Conservation (phyloP, 768 basidiomycete genomes). For the Pisolithus sp. region DNA sequence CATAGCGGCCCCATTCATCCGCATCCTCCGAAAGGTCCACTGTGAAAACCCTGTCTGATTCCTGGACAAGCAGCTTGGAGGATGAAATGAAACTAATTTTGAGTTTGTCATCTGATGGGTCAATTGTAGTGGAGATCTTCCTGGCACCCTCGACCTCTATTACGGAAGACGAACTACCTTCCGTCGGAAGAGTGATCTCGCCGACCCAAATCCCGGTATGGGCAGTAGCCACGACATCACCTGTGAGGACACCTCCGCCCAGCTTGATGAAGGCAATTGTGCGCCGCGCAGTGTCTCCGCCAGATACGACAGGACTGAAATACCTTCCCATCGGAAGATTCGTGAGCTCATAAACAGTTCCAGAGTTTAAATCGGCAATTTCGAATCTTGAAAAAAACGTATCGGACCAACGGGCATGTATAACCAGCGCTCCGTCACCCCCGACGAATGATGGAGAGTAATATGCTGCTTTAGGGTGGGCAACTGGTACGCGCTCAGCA, state of each 20-base stretch:
- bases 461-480: constrained; percentile 44
- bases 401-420: constrained; percentile 70
- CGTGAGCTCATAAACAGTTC: constrained; percentile 40
- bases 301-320: constrained; percentile 51
- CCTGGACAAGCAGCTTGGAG: constrained; percentile 55
- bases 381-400: constrained; percentile 57
- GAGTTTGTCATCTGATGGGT: constrained; percentile 32
- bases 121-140: constrained; percentile 48
- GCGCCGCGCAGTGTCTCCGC: constrained; percentile 33
- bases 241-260: constrained; percentile 52
- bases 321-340: constrained; percentile 64
- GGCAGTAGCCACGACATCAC: constrained; percentile 59
- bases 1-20: constrained; percentile 42
- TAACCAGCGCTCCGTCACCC: constrained; percentile 37
- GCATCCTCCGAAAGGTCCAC: constrained; percentile 45
- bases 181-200: constrained; percentile 45
- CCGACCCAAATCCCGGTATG: constrained; percentile 59
- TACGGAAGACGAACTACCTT: constrained; percentile 11
- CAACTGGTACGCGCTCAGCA: constrained; percentile 41
- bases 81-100: constrained; percentile 54
- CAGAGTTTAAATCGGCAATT: constrained; percentile 46
- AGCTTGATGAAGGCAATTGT: constrained; percentile 61
- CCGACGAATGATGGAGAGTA: constrained; percentile 58
- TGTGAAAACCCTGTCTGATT: constrained; percentile 41
- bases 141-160: constrained; percentile 43